Evolutionary conservation across 2,329 filamentous ascomycete genomes (phyloP), one percentile per base, ranked within the genome.

Genomic region (Pseudogymnoascus pannorum): DNA sequence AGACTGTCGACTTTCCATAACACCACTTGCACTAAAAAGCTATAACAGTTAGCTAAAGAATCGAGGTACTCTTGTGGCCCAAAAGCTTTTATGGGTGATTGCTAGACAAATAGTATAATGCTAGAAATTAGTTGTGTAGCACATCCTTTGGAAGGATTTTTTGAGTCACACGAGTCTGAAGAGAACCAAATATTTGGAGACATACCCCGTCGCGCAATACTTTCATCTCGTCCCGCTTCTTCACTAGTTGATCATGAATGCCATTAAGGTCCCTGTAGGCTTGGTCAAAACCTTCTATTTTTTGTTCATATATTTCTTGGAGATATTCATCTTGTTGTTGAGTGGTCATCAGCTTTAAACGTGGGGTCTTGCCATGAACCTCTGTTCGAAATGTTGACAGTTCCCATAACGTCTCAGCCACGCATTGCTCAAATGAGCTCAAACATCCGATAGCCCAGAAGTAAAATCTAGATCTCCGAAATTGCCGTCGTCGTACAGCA

Each of bases 1-100:
- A 29, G 72, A 69, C 26, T 69, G 67, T 42, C 70, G 61, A 58
- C 67, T 69, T 62, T 72, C 70, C 16, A 70, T 67, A 4, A 71
- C 68, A 9, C 61, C 62, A 51, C 69, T 71, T 1, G 69, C 69
- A 24, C 62, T 70, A 59, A 71, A 71, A 4, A 71, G 64, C 68
- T 51, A 2, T 1, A 29, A 51, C 16, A 16, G 5, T 29, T 51
- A 51, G 44, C 14, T 11, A 12, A 71, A 14, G 6, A 20, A 22
- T 20, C 22, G 1, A 6, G 0, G 44, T 6, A 29, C 8, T 3
- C 4, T 4, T 51, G n/a, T 1, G 6, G 7, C 14, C 14, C 12
- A 29, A n/a, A 16, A 51, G 1, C 2, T 3, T 7, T 14, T 12
- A 24, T 24, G 14, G 40, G 18, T 11, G 5, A 1, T 22, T 44